A percentile compares a stretch with the other conserved stretches of the same genome.
These are phyloP conservation scores for Neofusicoccum parvum DNA, from an alignment of 2,329 filamentous ascomycete species.

Conservation along the genomic window DNA sequence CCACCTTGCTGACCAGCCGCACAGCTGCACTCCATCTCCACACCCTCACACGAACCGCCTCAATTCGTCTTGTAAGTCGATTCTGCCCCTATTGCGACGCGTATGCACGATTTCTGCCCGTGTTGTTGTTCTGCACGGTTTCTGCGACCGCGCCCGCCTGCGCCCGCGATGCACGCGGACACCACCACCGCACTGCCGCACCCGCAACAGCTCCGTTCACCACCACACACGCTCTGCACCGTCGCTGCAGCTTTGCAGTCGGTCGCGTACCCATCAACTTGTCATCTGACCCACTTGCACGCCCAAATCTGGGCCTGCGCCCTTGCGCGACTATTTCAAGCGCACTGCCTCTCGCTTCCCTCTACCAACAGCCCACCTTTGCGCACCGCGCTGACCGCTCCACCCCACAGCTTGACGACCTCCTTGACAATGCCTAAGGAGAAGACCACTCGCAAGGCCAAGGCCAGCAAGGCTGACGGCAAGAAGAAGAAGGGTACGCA, in stretches of 20 bases:
- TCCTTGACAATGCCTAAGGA: slow-evolving; percentile 65
- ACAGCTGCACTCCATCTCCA: slow-evolving; percentile 5
- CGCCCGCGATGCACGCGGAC: slow-evolving; percentile 16
- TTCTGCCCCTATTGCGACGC: slow-evolving; percentile 2
- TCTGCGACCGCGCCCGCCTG: slow-evolving; percentile 22
- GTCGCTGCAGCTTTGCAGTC: not conserved
- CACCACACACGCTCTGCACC: not conserved
- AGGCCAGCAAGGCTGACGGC: slow-evolving; percentile 56
- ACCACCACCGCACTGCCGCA: not conserved
- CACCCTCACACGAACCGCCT: slow-evolving; percentile 23
- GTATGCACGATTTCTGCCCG: not conserved
- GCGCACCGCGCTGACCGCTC: slow-evolving; percentile 1
- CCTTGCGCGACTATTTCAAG: slow-evolving; percentile 18
- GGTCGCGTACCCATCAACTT: slow-evolving; percentile 2
- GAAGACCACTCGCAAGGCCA: slow-evolving; percentile 63
- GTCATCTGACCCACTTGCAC: slow-evolving; percentile 4
- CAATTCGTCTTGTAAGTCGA: slow-evolving; percentile 29
- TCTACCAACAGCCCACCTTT: not conserved
- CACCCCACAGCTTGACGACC: slow-evolving; percentile 9
- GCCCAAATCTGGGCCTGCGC: not conserved
- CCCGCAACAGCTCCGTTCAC: slow-evolving; percentile 1
- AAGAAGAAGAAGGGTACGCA: slow-evolving; percentile 72
- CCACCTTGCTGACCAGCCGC: slow-evolving; percentile 3
- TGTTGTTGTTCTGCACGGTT: slow-evolving; percentile 18
- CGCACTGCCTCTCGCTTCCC: not conserved